Conservation (phyloP, 192 early-diverging fungal genomes). For the Coemansia interrupta region DNA sequence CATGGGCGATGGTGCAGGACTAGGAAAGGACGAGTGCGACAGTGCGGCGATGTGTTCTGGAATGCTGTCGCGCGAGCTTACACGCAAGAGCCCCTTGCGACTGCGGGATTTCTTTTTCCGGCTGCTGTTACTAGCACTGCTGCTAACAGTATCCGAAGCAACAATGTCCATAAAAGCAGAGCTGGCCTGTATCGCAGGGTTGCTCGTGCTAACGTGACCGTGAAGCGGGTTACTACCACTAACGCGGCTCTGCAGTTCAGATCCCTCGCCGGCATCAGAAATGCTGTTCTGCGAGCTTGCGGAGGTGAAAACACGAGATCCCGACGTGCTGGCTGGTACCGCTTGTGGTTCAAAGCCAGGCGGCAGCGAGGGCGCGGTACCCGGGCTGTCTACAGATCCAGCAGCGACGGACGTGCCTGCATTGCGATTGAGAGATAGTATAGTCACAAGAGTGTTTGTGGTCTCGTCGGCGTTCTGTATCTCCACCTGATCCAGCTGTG, state of each 20-base stretch:
- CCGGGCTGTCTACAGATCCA: conserved; percentile 1
- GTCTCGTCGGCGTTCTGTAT: conserved; percentile 48
- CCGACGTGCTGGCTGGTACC: conserved; percentile 9
- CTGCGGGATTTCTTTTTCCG: conserved; percentile 26
- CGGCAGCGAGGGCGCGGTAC: conserved; percentile 30
- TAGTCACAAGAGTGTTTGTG: conserved; percentile 47
- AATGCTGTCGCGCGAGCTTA: conserved; percentile 44
- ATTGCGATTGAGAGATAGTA: conserved; percentile 42
- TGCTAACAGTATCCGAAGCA: not conserved
- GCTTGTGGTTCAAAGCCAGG: conserved; percentile 6
- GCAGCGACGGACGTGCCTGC: conserved; percentile 6
- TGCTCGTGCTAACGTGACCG: not conserved
- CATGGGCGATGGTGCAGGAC: conserved; percentile 32
- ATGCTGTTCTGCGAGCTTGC: conserved; percentile 12
- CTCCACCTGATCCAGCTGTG: conserved; percentile 42
- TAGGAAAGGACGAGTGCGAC: conserved; percentile 50
- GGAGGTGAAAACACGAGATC: conserved; percentile 5
- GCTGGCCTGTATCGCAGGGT: not conserved
- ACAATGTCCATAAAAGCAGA: conserved; percentile 5
- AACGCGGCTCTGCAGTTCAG: conserved; percentile 10
- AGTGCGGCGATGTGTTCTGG: conserved; percentile 49
- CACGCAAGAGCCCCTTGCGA: conserved; percentile 33
- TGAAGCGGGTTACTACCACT: conserved; percentile 16
- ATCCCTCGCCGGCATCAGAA: conserved; percentile 7
- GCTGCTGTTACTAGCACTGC: conserved; percentile 8